phyloP scores from a whole-genome alignment of 257 asterid genomes.

The Marsdenia floribunda region DNA sequence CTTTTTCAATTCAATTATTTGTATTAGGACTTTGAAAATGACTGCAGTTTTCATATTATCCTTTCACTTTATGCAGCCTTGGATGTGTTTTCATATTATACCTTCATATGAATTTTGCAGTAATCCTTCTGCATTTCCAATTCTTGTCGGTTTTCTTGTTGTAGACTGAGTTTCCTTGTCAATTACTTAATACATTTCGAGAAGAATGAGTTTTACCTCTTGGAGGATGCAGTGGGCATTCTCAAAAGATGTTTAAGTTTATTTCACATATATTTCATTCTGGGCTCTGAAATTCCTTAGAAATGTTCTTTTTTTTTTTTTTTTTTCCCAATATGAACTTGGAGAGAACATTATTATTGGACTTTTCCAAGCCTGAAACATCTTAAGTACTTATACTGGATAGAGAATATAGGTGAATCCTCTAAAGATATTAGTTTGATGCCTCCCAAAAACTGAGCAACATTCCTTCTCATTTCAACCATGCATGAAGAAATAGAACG shows the following conservation, averaged over 20 bases:
- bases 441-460: neutral
- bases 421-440: neutral
- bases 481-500: neutral
- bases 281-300: neutral
- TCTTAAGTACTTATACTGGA: neutral
- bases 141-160: neutral
- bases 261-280: neutral
- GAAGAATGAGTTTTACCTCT: neutral
- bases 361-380: neutral
- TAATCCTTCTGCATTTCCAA: neutral
- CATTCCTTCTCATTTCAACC: neutral
- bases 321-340: neutral
- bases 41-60: neutral
- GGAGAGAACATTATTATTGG: neutral
- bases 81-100: too few species aligned
- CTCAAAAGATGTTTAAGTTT: neutral
- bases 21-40: neutral
- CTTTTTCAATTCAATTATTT: neutral
- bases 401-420: neutral
- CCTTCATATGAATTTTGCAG: neutral
- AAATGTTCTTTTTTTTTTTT: neutral
- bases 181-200: neutral
- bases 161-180: neutral
- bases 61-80: neutral
- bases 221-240: neutral